Evolutionary conservation across 192 early-diverging fungal genomes (phyloP).

Genomic region (Helicostylum pulchrum): DNA sequence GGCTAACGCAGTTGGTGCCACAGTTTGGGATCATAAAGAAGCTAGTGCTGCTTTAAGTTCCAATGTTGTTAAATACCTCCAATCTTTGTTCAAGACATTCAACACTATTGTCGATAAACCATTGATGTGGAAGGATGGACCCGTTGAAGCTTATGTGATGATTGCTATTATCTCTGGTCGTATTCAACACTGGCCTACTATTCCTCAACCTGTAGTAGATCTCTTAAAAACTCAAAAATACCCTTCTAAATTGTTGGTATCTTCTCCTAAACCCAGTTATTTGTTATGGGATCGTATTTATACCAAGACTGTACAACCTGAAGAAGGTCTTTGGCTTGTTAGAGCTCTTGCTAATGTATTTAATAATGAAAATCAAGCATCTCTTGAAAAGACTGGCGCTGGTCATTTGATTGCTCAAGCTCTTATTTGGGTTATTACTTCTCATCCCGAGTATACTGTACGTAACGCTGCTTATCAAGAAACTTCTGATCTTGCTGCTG

Average conservation of each 20-base stretch:
- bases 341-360: slow-evolving; percentile 54
- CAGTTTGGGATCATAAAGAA: slow-evolving; percentile 48
- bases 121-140: slow-evolving; percentile 53
- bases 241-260: slow-evolving; percentile 31
- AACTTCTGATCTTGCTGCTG: slow-evolving; percentile 28
- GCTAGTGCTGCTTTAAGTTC: slow-evolving; percentile 14
- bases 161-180: slow-evolving; percentile 52
- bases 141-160: slow-evolving; percentile 63
- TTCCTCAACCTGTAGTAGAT: slow-evolving; percentile 19
- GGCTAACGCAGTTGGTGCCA: slow-evolving; percentile 56
- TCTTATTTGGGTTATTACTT: slow-evolving; percentile 55
- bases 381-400: slow-evolving; percentile 42
- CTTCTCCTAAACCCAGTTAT: slow-evolving; percentile 63
- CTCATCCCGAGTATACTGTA: slow-evolving; percentile 37
- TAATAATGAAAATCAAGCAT: slow-evolving; percentile 31
- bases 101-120: slow-evolving; percentile 61
- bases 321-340: slow-evolving; percentile 67
- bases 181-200: slow-evolving; percentile 29
- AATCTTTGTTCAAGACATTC: slow-evolving; percentile 45
- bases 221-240: slow-evolving; percentile 44
- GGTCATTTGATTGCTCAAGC: slow-evolving; percentile 44
- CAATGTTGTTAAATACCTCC: slow-evolving; percentile 39
- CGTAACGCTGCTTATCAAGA: slow-evolving; percentile 45
- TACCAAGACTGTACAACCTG: slow-evolving; percentile 57
- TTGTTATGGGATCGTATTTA: slow-evolving; percentile 83